Base-by-base conservation (phyloP, 441 rosid species). In the Manihot esculenta region DNA sequence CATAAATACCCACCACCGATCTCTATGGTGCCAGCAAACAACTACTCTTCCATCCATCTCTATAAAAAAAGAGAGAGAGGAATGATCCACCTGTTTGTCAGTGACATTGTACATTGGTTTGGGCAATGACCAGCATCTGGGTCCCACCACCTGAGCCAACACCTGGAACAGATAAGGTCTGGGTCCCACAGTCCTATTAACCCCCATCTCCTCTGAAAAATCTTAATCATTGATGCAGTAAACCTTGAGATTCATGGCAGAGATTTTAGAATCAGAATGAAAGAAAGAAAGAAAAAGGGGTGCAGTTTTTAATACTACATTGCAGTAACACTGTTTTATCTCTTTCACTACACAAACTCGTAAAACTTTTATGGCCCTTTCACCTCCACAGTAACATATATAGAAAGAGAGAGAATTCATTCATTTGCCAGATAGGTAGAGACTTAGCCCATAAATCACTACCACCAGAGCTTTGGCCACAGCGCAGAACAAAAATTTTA, bases 31-130 rank as follows among this genome's bases (percentile, higher is more conserved):
- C 74, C 83, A 74, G 80, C 70, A 54, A 38, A 30, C 18, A 33
- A 14, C 47, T 12, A 14, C 68, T 51, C 68, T 42, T 42, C 55
- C 20, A 51, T 38, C 26, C 56, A 20, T 18, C 53, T 17, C 20
- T 54, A 50, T 50, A 38, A 38, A 38, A 38, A 45, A 61, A 61
- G 63, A 62, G 49, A 26, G 83, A 71, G 42, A 80, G 88, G 42
- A 84, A 88, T 82, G 89, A 86, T 88, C 85, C 89, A 88, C 93
- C 91, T 84, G 91, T 81, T 81, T 85, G 94, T 86, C 89, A 87
- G 91, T 81, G 89, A 79, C 79, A 81, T 69, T 78, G 80, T 80
- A 76, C 87, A 82, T 74, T 80, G 82, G 89, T 74, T 88, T 9
- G 83, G 86, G 87, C 85, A 84, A 79, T 80, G 68, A 79, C 77